These are phyloP conservation scores for Dactylellina sp. DNA, from an alignment of 2,329 filamentous ascomycete genomes.

Conservation along the genomic window DNA sequence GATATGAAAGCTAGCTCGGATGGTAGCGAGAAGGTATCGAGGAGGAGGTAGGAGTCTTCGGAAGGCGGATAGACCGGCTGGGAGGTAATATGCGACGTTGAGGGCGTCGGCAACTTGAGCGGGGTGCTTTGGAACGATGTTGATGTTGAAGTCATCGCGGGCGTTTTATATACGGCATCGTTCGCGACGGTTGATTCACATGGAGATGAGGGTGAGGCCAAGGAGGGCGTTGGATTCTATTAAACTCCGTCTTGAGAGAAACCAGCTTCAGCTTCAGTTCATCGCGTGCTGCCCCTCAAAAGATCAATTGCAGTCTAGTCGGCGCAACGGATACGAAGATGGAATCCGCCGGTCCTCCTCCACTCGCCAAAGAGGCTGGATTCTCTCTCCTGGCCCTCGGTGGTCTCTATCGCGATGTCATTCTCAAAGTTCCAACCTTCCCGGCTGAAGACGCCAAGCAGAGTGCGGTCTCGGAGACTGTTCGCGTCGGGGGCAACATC, in stretches of 20 bases:
- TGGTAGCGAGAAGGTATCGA: constrained; percentile 85
- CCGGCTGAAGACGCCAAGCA: constrained; percentile 79
- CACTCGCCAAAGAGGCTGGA: constrained; percentile 15
- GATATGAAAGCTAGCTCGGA: constrained; percentile 77
- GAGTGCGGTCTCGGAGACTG: constrained; percentile 71
- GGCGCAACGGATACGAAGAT: constrained; percentile 15
- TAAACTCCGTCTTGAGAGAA: no score
- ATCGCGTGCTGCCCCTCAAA: no score
- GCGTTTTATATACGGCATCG: constrained; percentile 43
- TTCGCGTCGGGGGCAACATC: constrained; percentile 78
- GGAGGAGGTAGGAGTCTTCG: constrained; percentile 92
- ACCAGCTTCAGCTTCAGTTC: no score
- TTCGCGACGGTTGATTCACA: neutral
- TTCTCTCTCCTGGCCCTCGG: constrained; percentile 57
- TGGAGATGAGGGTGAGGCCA: constrained; percentile 14
- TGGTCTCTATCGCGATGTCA: constrained; percentile 58
- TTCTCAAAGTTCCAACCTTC: constrained; percentile 72
- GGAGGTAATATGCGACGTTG: constrained; percentile 90
- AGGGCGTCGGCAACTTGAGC: constrained; percentile 79
- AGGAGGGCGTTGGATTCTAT: neutral
- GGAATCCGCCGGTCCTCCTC: neutral
- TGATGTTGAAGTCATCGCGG: constrained; percentile 43
- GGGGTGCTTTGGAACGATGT: constrained; percentile 13
- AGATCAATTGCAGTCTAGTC: constrained; percentile 1
- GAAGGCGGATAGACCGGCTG: constrained; percentile 92